A percentile compares a stretch with the other conserved stretches of the same genome.
Conservation (phyloP, 2,329 filamentous ascomycete species). For the Hypoxylon sp. region DNA sequence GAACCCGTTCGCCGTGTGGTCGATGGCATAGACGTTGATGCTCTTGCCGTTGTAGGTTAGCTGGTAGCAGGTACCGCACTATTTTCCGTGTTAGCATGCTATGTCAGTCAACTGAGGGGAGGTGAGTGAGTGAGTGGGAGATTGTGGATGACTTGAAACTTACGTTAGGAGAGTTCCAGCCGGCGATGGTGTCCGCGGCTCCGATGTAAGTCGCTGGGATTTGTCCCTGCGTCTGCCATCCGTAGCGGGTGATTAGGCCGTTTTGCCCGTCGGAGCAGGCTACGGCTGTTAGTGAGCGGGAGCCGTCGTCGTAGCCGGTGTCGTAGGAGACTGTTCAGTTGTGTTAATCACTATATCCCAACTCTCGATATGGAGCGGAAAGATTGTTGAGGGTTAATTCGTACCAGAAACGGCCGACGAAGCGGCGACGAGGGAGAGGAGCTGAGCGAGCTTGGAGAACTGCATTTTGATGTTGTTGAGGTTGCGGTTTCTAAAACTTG, state of each 20-base stretch:
- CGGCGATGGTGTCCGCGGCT: conserved; percentile 63
- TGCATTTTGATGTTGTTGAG: conserved; percentile 48
- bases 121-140: not conserved
- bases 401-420: conserved; percentile 49
- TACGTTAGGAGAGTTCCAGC: conserved; percentile 66
- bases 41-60: conserved; percentile 64
- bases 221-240: conserved; percentile 67
- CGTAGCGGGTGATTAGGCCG: conserved; percentile 73
- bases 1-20: conserved; percentile 64
- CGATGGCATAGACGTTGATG: conserved; percentile 69
- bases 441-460: conserved; percentile 48
- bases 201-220: conserved; percentile 70
- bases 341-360: conserved; percentile 32
- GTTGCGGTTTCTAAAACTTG: conserved; percentile 4
- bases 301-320: conserved; percentile 73
- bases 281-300: conserved; percentile 67
- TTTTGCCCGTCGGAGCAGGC: conserved; percentile 77
- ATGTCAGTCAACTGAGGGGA: not conserved
- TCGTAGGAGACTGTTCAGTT: conserved; percentile 74
- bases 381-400: not conserved
- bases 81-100: conserved; percentile 1
- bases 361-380: not conserved
- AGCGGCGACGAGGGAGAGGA: conserved; percentile 49
- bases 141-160: conserved; percentile 27
- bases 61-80: conserved; percentile 72